These are phyloP conservation scores for Scenedesmus sp. DNA, from an alignment of 163 green algal species.

Conservation along the genomic window DNA sequence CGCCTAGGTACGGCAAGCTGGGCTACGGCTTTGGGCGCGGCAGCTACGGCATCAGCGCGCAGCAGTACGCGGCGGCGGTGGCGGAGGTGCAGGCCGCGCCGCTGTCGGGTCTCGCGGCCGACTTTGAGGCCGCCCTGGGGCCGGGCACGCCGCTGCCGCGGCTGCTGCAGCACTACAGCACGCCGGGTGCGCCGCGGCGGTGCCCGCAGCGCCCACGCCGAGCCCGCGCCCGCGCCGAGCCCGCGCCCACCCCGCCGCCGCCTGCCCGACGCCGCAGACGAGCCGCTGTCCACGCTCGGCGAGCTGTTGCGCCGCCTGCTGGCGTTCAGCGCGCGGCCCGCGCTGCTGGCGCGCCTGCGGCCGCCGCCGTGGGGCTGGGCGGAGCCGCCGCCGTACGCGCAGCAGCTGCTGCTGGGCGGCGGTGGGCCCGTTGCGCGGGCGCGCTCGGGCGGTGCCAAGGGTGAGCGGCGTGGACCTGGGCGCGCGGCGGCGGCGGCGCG, in stretches of 20 bases:
- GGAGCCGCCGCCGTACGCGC: constrained; percentile 8
- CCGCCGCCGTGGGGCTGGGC: constrained; percentile 8
- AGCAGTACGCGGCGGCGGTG: constrained; percentile 71
- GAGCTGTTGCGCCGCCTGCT: constrained; percentile 67
- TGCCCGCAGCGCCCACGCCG: neutral
- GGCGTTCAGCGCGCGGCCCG: constrained; percentile 36
- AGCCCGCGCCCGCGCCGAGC: too few species aligned
- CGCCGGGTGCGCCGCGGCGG: neutral
- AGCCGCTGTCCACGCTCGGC: neutral
- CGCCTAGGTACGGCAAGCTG: constrained; percentile 85
- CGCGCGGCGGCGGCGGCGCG: too few species aligned
- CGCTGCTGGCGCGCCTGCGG: constrained; percentile 26
- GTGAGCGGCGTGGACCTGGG: too few species aligned
- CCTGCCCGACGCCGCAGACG: too few species aligned
- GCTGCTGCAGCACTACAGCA: constrained; percentile 57
- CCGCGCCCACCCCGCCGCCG: too few species aligned
- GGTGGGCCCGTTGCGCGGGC: neutral
- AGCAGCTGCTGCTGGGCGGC: constrained; percentile 10
- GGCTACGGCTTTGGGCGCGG: constrained; percentile 93
- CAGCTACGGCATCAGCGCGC: constrained; percentile 77
- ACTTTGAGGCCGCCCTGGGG: constrained; percentile 58
- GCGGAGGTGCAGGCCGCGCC: constrained; percentile 45
- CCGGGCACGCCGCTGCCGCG: constrained; percentile 1
- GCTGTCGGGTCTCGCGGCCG: constrained; percentile 56
- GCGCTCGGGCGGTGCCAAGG: too few species aligned